Conservation (phyloP, 306 rosid genomes). For the Quercus bicolor region DNA sequence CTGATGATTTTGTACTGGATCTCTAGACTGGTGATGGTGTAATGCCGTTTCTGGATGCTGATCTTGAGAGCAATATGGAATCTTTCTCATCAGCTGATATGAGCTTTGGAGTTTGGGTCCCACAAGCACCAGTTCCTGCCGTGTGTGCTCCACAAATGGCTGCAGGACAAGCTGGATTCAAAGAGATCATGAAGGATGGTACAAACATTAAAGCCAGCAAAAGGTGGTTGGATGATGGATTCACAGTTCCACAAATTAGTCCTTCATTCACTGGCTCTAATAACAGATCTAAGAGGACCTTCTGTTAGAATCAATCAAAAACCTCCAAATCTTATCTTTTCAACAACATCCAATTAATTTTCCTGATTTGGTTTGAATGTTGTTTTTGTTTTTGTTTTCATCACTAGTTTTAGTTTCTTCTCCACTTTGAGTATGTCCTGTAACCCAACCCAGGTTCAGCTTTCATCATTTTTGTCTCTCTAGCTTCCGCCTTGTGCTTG, state of each 20-base stretch:
- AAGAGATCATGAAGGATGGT: slow-evolving; percentile 37
- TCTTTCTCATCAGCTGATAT: slow-evolving; percentile 30
- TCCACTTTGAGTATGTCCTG: no score
- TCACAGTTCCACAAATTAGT: slow-evolving; percentile 80
- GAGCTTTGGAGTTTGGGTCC: slow-evolving; percentile 70
- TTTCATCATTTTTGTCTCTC: no score
- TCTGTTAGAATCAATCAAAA: slow-evolving; percentile 35
- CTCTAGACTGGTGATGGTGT: slow-evolving; percentile 26
- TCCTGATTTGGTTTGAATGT: slow-evolving; percentile 5
- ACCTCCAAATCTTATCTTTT: background rate
- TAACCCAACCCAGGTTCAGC: no score
- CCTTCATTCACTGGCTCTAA: slow-evolving; percentile 34
- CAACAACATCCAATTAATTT: background rate
- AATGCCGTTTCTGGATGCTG: slow-evolving; percentile 33
- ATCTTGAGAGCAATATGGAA: slow-evolving; percentile 28
- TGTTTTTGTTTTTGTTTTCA: background rate
- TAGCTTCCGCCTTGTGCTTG: no score
- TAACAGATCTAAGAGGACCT: slow-evolving; percentile 55
- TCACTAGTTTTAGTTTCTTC: background rate
- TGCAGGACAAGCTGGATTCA: slow-evolving; percentile 13
- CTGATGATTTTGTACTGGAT: background rate
- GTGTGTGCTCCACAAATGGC: slow-evolving; percentile 30
- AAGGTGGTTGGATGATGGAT: slow-evolving; percentile 59
- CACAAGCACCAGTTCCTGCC: slow-evolving; percentile 47
- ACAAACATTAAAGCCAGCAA: slow-evolving; percentile 33